These are phyloP conservation scores for Tulasnella sp. DNA, from an alignment of 768 basidiomycete species.

Conservation along the genomic window DNA sequence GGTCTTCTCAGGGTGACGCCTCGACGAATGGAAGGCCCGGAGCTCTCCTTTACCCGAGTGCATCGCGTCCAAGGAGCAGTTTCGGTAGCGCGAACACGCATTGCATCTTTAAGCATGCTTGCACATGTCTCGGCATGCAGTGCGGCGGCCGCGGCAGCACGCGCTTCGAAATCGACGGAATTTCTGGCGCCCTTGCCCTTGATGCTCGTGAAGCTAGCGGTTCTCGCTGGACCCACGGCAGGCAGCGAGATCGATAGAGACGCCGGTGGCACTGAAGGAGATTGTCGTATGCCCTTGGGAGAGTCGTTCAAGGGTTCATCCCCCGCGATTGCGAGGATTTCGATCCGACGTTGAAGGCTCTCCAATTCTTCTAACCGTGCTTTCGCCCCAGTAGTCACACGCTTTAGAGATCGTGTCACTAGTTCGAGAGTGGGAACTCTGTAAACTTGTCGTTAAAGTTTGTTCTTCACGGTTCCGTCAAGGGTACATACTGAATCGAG, in stretches of 20 bases:
- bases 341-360: neutral
- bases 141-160: constrained; percentile 59
- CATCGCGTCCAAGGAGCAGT: neutral
- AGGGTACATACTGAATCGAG: constrained; percentile 41
- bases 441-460: neutral
- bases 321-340: neutral
- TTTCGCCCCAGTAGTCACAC: constrained; percentile 34
- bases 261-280: neutral
- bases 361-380: neutral
- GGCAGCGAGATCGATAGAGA: neutral
- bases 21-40: neutral
- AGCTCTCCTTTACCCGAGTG: neutral
- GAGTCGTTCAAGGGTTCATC: neutral
- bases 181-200: constrained; percentile 5
- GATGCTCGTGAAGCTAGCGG: neutral
- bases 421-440: constrained; percentile 81
- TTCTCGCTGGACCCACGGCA: neutral
- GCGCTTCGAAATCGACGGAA: constrained; percentile 25
- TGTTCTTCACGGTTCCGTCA: neutral
- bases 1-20: neutral
- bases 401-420: constrained; percentile 71
- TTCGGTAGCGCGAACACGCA: neutral
- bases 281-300: neutral
- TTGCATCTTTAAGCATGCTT: neutral
- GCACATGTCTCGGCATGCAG: constrained; percentile 34